Base-by-base conservation (phyloP, 2,329 filamentous ascomycete genomes). In the Colletotrichum tropicicola region DNA sequence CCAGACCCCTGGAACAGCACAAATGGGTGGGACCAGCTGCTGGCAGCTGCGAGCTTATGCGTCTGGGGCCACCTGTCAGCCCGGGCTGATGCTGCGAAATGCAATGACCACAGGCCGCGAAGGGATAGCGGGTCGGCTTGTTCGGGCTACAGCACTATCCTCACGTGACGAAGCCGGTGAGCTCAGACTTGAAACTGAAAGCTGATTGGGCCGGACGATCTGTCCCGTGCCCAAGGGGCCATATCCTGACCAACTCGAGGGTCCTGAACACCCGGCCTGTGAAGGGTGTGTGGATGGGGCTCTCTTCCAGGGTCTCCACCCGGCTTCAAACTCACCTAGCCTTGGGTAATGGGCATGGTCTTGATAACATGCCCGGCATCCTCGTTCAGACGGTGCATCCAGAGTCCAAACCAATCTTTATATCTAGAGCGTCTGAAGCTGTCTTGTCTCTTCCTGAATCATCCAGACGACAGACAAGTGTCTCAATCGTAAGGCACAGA, bases 201-300 rank as follows among this genome's bases (percentile, higher is more conserved):
- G 23, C 8, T 65, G 61, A 65, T 65, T 65, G 61, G 61, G 4
- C 57, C 61, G 61, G 61, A 65, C 48, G 13, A 37, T 65, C 57
- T 65, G 49, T 55, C 49, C 61, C 61, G 61, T 44, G 12, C 9
- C 13, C 32, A 55, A 65, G 35, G 10, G 49, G 51, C 61, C 43
- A 37, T n/a, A 55, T 65, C 61, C 61, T 28, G 57, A 55, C 61
- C 56, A 49, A 43, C 53, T 61, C 41, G 43, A 43, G 21, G 53
- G 21, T 28, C 52, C 51, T 25, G 32, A 49, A 17, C 19, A 21
- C 27, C 21, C 30, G 32, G 21, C 21, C n/a, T 43, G 8, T 25
- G 32, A 25, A 37, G 12, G 28, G 39, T 35, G 32, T 35, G 13
- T 35, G 28, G 44, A 53, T 47, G 60, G 54, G 60, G 28, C 35